Conservation (phyloP, 371 early-diverging fungal species). For the Mortierella sp. region DNA sequence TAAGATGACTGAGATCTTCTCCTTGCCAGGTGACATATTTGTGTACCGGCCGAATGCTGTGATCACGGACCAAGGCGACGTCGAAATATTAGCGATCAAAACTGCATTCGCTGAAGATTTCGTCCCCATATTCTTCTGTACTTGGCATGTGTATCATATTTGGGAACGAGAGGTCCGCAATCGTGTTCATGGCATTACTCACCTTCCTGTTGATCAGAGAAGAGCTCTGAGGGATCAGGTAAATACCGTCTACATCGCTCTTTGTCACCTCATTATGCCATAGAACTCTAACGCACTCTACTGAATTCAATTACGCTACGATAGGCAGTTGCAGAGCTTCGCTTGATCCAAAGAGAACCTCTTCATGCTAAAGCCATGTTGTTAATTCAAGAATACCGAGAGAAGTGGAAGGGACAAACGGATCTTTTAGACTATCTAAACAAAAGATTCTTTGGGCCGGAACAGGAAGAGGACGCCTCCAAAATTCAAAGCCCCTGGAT, state of each 20-base stretch:
- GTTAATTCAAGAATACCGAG: no score
- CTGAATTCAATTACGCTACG: no score
- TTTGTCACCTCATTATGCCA: background rate
- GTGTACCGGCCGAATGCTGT: no score
- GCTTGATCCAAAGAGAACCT: background rate
- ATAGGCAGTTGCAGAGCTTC: constrained; percentile 5
- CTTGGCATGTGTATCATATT: no score
- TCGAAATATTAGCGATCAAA: no score
- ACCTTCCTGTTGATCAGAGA: no score
- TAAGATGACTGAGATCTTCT: constrained; percentile 15
- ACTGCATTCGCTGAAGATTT: no score
- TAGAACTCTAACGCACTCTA: background rate
- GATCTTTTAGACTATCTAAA: constrained; percentile 7
- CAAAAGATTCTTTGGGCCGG: constrained; percentile 13
- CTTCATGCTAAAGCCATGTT: background rate
- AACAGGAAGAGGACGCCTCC: background rate
- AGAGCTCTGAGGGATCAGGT: constrained; percentile 13
- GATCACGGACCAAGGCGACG: no score
- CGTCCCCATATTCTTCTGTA: no score
- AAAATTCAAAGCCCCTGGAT: constrained; percentile 12
- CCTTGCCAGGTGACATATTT: background rate
- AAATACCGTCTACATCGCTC: background rate
- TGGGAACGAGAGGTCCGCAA: no score
- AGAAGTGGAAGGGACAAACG: constrained; percentile 4
- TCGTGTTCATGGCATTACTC: no score